Evolutionary conservation across 768 basidiomycete species (phyloP).

Genomic region (Leccinum barrowsii): DNA sequence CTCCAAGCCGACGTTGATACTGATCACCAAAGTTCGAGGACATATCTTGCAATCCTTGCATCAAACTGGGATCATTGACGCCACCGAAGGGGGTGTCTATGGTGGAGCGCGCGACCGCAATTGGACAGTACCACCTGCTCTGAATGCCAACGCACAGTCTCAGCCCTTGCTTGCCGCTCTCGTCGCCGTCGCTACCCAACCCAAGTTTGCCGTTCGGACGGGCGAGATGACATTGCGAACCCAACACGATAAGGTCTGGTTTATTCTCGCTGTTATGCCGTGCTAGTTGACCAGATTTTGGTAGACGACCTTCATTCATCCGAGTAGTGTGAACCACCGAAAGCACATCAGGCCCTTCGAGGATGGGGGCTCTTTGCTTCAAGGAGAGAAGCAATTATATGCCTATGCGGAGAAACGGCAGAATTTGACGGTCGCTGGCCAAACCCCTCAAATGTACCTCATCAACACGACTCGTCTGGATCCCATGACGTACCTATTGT

Average conservation of each 20-base stretch:
- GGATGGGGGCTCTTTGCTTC: slow-evolving; percentile 13
- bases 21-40: slow-evolving; percentile 75
- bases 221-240: slow-evolving; percentile 70
- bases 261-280: slow-evolving; percentile 1
- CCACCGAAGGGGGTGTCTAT: slow-evolving; percentile 63
- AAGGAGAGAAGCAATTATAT: slow-evolving; percentile 68
- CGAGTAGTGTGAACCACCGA: slow-evolving; percentile 80
- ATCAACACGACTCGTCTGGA: slow-evolving; percentile 83
- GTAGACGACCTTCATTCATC: slow-evolving; percentile 76
- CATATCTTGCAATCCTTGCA: slow-evolving; percentile 77
- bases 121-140: slow-evolving; percentile 53
- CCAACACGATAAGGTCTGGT: slow-evolving; percentile 73
- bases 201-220: slow-evolving; percentile 83
- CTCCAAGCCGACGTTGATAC: slow-evolving; percentile 75
- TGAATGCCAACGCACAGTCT: slow-evolving; percentile 72
- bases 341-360: slow-evolving; percentile 38
- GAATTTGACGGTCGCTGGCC: slow-evolving; percentile 53
- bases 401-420: slow-evolving; percentile 83
- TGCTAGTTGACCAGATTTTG: slow-evolving; percentile 7
- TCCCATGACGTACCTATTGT: slow-evolving; percentile 85
- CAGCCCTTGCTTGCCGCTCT: slow-evolving; percentile 77
- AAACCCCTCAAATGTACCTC: slow-evolving; percentile 60
- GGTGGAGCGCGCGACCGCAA: slow-evolving; percentile 31
- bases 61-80: slow-evolving; percentile 75
- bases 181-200: slow-evolving; percentile 82